Conservation (phyloP, 176 grass and related monocot species). For the Poa pratensis region DNA sequence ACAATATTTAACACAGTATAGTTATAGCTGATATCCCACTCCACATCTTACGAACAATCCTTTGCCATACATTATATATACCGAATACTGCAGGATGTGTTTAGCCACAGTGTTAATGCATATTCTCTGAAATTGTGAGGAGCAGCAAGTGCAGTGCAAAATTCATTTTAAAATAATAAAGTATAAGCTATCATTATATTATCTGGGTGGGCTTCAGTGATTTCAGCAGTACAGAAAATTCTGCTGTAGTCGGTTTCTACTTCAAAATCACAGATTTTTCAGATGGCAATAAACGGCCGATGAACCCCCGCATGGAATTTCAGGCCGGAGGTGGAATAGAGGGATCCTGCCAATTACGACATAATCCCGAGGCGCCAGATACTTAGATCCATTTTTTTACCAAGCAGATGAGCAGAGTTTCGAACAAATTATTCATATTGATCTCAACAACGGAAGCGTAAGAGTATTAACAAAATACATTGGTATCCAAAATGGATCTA, state of each 20-base stretch:
- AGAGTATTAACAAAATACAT: background rate
- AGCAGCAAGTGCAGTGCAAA: background rate
- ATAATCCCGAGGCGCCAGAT: background rate
- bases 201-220: background rate
- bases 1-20: constrained; percentile 1
- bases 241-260: background rate
- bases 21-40: background rate
- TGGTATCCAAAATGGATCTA: background rate
- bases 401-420: background rate
- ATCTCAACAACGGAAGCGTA: background rate
- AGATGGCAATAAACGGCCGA: background rate
- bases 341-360: background rate
- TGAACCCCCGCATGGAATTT: background rate
- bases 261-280: background rate
- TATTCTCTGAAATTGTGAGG: background rate
- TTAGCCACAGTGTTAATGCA: background rate
- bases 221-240: background rate
- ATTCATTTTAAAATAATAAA: background rate
- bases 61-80: background rate
- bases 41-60: background rate
- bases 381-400: constrained; percentile 12
- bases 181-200: background rate
- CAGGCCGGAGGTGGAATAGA: background rate
- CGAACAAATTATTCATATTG: background rate
- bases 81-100: background rate